Conservation (phyloP, 306 rosid genomes). For the Cajanus cajan region DNA sequence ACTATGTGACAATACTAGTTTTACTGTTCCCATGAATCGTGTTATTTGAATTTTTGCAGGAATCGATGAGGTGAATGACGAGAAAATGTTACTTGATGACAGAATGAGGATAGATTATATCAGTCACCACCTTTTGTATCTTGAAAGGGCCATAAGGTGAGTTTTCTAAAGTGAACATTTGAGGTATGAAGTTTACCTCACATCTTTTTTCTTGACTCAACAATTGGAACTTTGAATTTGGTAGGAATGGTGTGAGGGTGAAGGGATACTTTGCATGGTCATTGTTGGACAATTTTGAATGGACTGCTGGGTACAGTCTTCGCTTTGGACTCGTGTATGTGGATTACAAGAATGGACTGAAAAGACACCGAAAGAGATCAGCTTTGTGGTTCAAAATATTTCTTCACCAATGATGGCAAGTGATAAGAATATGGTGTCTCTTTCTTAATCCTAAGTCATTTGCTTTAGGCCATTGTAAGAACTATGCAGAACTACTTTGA, state of each 20-base stretch:
- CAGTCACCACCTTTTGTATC: conserved; percentile 40
- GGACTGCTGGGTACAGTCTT: conserved; percentile 53
- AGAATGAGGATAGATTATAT: conserved; percentile 44
- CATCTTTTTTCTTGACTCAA: neutral
- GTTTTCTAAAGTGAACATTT: conserved; percentile 25
- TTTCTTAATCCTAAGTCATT: neutral
- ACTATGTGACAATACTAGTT: neutral
- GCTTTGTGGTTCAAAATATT: conserved; percentile 65
- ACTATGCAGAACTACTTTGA: neutral
- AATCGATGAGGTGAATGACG: conserved; percentile 54
- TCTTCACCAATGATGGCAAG: conserved; percentile 37
- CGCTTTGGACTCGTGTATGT: conserved; percentile 63
- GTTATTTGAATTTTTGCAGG: conserved; percentile 40
- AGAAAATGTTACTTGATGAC: conserved; percentile 43
- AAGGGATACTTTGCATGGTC: conserved; percentile 78
- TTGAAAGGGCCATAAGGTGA: conserved; percentile 55
- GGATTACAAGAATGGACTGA: conserved; percentile 52
- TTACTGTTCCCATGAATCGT: neutral
- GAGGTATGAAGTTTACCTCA: neutral
- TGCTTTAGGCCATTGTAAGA: conserved; percentile 8
- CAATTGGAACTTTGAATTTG: conserved; percentile 2
- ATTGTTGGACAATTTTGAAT: conserved; percentile 64
- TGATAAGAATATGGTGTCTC: neutral
- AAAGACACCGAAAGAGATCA: conserved; percentile 55
- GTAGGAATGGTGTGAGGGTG: conserved; percentile 60